Evolutionary conservation across 371 early-diverging fungal genomes (phyloP).

Genomic region (Scutellospora calospora): DNA sequence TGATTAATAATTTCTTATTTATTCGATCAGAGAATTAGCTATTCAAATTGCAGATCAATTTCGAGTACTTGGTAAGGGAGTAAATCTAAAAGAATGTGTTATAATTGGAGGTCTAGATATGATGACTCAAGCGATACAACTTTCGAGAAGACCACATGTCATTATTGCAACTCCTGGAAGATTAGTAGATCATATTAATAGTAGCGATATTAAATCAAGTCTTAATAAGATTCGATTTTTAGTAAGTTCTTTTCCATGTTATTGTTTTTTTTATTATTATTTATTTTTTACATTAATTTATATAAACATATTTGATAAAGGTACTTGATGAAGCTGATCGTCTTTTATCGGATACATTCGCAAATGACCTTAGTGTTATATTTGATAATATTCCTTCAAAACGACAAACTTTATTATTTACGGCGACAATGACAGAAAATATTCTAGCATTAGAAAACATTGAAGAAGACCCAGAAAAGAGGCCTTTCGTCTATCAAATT

Average conservation of each 20-base stretch:
- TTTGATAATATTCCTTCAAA: conserved; percentile 79
- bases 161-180: conserved; percentile 99
- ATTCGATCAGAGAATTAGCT: conserved; percentile 84
- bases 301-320: conserved; percentile 50
- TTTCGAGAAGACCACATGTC: conserved; percentile 91
- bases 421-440: conserved; percentile 95
- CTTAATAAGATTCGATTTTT: conserved; percentile 53
- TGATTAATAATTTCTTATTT: too few relatives aligned
- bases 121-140: conserved; percentile 91
- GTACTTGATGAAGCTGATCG: conserved; percentile 99
- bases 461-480: conserved; percentile 55
- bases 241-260: conserved; percentile 13
- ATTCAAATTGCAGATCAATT: conserved; percentile 98
- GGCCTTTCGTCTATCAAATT: conserved; percentile 87
- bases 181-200: conserved; percentile 91
- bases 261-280: not conserved
- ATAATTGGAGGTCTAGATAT: conserved; percentile 98
- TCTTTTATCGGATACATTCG: conserved; percentile 85
- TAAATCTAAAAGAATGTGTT: conserved; percentile 86
- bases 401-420: conserved; percentile 93
- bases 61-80: conserved; percentile 87
- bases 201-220: conserved; percentile 72
- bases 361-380: conserved; percentile 83
- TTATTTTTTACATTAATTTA: not conserved
- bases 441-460: conserved; percentile 69